Conservation (phyloP, 2,329 filamentous ascomycete species). For the Leptoxyphium fumago region DNA sequence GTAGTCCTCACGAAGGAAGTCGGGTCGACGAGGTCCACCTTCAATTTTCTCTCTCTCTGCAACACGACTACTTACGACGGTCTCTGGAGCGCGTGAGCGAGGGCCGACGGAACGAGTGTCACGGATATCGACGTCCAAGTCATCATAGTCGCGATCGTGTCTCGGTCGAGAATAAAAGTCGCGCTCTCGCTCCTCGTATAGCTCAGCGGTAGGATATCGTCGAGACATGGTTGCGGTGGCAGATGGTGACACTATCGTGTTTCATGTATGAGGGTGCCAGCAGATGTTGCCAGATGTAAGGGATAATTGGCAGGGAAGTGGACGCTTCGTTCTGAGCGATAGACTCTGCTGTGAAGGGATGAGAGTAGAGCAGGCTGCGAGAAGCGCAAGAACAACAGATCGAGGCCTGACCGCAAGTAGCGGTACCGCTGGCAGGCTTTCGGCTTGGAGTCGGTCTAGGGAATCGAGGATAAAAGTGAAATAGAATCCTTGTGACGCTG, state of each 20-base stretch:
- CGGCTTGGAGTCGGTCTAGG: too few relatives aligned
- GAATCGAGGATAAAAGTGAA: too few relatives aligned
- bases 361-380: too few relatives aligned
- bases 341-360: too few relatives aligned
- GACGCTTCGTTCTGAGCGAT: too few relatives aligned
- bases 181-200: constrained; percentile 34
- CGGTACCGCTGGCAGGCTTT: too few relatives aligned
- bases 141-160: constrained; percentile 31
- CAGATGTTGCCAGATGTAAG: too few relatives aligned
- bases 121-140: constrained; percentile 34
- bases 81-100: constrained; percentile 10
- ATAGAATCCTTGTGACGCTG: too few relatives aligned
- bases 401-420: too few relatives aligned
- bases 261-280: too few relatives aligned
- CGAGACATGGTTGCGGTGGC: constrained; percentile 13
- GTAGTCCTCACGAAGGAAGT: constrained; percentile 37
- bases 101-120: constrained; percentile 10
- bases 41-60: constrained; percentile 14
- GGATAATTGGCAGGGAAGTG: too few relatives aligned
- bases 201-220: constrained; percentile 28
- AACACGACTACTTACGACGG: constrained; percentile 18
- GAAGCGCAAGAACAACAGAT: too few relatives aligned
- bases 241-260: neutral
- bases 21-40: constrained; percentile 27
- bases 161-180: constrained; percentile 23